Percentiles rank a stretch among this genome's conserved stretches.
Conservation (phyloP, 1,284 basidiomycete species). For the Kalmanozyma brasiliensis region DNA sequence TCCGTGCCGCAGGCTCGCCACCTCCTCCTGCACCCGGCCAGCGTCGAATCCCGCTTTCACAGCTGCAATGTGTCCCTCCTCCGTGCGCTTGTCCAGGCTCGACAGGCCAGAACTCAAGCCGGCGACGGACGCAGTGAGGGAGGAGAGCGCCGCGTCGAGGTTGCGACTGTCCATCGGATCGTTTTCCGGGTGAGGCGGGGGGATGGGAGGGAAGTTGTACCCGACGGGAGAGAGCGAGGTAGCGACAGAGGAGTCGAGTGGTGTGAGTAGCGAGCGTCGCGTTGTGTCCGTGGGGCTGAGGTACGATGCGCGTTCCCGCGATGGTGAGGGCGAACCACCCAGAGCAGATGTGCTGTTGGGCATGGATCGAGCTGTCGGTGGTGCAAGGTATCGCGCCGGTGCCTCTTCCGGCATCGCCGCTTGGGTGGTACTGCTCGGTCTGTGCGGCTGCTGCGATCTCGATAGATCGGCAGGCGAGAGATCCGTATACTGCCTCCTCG, state of each 20-base stretch:
- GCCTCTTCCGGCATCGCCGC: no score
- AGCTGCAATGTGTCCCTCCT: conserved; percentile 46
- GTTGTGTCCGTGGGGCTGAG: conserved; percentile 5
- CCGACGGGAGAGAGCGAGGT: conserved; percentile 7
- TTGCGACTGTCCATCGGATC: conserved; percentile 19
- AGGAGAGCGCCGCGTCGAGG: conserved; percentile 28
- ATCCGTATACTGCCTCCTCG: conserved; percentile 15
- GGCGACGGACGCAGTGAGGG: conserved; percentile 22
- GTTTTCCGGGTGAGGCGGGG: conserved; percentile 1
- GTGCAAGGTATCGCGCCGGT: conserved; percentile 19
- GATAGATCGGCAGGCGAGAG: conserved; percentile 1
- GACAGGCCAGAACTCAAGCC: conserved; percentile 20
- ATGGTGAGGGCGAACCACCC: conserved; percentile 8
- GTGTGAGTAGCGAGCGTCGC: conserved; percentile 6
- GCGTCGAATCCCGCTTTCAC: conserved; percentile 49
- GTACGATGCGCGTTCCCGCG: conserved; percentile 18
- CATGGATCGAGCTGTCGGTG: conserved; percentile 33
- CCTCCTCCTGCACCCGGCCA: conserved; percentile 48
- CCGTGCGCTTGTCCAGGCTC: conserved; percentile 37
- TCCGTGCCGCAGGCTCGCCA: conserved; percentile 45
- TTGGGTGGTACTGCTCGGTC: no score
- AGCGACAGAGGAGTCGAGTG: conserved; percentile 6
- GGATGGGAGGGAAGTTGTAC: conserved; percentile 1
- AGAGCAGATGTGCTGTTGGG: conserved; percentile 15
- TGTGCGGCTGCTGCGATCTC: conserved; percentile 2